Evolutionary conservation across 2,329 filamentous ascomycete species (phyloP).

Genomic region (Didymosphaeria variabile): DNA sequence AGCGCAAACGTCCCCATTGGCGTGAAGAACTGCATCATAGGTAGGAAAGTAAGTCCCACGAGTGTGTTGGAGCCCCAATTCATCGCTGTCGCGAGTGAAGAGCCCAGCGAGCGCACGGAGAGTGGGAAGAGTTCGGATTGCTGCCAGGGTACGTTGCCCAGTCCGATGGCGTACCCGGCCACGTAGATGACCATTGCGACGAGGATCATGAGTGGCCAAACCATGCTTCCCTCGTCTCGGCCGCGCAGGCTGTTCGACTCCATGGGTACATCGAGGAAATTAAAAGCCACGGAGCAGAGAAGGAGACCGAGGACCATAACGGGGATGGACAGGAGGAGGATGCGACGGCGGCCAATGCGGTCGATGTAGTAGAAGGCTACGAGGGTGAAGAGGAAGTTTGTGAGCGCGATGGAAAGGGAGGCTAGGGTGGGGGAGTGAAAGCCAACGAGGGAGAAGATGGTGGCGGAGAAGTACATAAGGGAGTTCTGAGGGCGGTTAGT

Average conservation of each 20-base stretch:
- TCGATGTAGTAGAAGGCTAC: constrained; percentile 57
- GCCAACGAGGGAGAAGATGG: constrained; percentile 58
- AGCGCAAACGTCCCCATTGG: constrained; percentile 80
- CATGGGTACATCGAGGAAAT: constrained; percentile 63
- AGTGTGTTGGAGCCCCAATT: constrained; percentile 91
- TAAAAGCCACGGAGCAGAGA: constrained; percentile 77
- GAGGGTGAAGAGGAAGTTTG: constrained; percentile 58
- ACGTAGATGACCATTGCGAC: constrained; percentile 83
- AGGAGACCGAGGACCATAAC: constrained; percentile 81
- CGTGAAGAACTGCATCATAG: constrained; percentile 80
- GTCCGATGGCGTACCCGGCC: constrained; percentile 82
- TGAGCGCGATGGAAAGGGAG: constrained; percentile 54
- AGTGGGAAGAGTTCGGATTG: constrained; percentile 90
- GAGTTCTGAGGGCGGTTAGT: constrained; percentile 46
- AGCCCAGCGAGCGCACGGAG: constrained; percentile 75
- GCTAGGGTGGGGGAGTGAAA: constrained; percentile 57
- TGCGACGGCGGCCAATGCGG: constrained; percentile 58
- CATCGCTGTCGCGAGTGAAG: constrained; percentile 77
- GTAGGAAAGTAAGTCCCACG: constrained; percentile 85
- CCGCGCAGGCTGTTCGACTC: constrained; percentile 60
- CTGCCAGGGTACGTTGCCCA: constrained; percentile 96
- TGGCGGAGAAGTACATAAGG: constrained; percentile 60
- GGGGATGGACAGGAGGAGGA: constrained; percentile 83
- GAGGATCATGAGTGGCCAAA: constrained; percentile 65
- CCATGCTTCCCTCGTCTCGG: constrained; percentile 21